Conservation (phyloP, 2,329 filamentous ascomycete species). For the Aspergillus pseudoviridinutans region DNA sequence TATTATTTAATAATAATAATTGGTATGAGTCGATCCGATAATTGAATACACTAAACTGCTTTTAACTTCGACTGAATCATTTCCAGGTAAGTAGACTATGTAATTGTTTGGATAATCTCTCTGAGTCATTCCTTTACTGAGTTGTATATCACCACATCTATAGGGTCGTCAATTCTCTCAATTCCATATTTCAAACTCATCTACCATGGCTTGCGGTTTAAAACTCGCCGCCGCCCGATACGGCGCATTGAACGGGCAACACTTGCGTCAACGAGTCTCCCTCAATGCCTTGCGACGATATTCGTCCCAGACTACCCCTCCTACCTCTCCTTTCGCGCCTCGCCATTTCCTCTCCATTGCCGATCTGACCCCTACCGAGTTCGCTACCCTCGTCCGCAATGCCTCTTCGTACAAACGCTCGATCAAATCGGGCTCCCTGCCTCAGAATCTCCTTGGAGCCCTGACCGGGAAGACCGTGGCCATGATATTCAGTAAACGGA, state of each 20-base stretch:
- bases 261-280: neutral
- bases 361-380: slow-evolving; percentile 75
- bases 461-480: slow-evolving; percentile 78
- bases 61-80: neutral
- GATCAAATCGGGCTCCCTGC: slow-evolving; percentile 66
- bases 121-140: neutral
- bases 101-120: neutral
- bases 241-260: slow-evolving; percentile 7
- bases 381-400: slow-evolving; percentile 78
- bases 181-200: neutral
- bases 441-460: slow-evolving; percentile 56
- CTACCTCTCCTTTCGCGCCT: slow-evolving; percentile 58
- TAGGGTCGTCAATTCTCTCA: neutral
- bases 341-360: slow-evolving; percentile 90
- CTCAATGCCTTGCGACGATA: slow-evolving; percentile 31
- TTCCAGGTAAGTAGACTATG: neutral
- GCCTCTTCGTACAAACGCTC: slow-evolving; percentile 70
- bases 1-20: no score
- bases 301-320: slow-evolving; percentile 34
- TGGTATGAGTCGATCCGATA: neutral
- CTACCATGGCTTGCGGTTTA: slow-evolving; percentile 26
- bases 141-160: neutral
- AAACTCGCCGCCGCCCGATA: slow-evolving; percentile 24
- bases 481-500: slow-evolving; percentile 96
- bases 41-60: neutral